Evolutionary conservation across 768 basidiomycete genomes (phyloP).

Genomic region (Daedalea quercina): DNA sequence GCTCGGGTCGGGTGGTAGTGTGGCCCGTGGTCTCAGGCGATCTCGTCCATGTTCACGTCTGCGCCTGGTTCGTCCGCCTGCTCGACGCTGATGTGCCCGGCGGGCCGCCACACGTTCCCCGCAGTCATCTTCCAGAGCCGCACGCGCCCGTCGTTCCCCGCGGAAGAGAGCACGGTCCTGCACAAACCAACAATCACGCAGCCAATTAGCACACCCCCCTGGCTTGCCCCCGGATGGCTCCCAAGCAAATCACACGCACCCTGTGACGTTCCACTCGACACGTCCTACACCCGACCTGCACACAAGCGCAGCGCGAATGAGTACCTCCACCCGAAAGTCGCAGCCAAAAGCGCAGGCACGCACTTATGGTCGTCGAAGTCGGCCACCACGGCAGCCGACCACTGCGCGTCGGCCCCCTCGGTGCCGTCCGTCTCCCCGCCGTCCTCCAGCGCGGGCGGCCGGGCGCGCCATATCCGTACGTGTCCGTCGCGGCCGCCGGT

Average conservation of each 20-base stretch:
- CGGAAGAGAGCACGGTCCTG: conserved; percentile 77
- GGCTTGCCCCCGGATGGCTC: too few relatives aligned
- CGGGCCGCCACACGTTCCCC: conserved; percentile 79
- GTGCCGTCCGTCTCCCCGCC: conserved; percentile 34
- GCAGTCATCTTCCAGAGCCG: conserved; percentile 82
- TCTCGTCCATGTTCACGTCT: conserved; percentile 41
- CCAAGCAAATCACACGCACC: conserved; percentile 33
- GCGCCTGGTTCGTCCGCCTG: conserved; percentile 50
- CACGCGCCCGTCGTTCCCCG: conserved; percentile 78
- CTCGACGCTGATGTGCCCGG: conserved; percentile 78
- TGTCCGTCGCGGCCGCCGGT: conserved; percentile 84
- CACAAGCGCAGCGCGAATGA: neutral
- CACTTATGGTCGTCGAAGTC: conserved; percentile 87
- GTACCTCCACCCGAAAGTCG: too few relatives aligned
- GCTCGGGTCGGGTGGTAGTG: too few relatives aligned
- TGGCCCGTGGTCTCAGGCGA: conserved; percentile 27
- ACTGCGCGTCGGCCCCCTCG: conserved; percentile 42
- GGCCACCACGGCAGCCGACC: conserved; percentile 72
- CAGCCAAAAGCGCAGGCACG: conserved; percentile 6
- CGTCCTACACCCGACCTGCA: conserved; percentile 65
- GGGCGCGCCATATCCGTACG: conserved; percentile 86
- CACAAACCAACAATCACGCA: neutral
- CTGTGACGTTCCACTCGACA: conserved; percentile 94
- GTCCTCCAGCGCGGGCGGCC: conserved; percentile 36
- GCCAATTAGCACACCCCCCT: too few relatives aligned